Evolutionary conservation across 108 stramenopile species (phyloP).

Genomic region (Conticribra guillardii): DNA sequence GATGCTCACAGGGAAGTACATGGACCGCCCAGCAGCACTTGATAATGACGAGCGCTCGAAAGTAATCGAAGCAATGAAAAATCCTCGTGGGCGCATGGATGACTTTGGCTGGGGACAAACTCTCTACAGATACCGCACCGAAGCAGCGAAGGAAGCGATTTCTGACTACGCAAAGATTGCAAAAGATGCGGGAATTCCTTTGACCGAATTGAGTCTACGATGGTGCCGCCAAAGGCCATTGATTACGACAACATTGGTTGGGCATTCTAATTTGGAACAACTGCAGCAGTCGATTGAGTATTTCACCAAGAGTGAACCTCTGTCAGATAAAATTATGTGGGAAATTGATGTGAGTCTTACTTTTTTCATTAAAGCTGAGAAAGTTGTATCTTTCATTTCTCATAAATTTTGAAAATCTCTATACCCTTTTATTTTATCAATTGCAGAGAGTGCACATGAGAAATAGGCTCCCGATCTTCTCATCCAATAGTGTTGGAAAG

Average conservation of each 20-base stretch:
- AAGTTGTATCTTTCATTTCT: not conserved
- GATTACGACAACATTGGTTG: slow-evolving; percentile 89
- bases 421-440: not conserved
- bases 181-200: slow-evolving; percentile 65
- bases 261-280: slow-evolving; percentile 82
- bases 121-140: slow-evolving; percentile 81
- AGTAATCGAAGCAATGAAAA: slow-evolving; percentile 50
- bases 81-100: slow-evolving; percentile 88
- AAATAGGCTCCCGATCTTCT: slow-evolving; percentile 89
- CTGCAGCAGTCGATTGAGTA: slow-evolving; percentile 70
- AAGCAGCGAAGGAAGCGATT: slow-evolving; percentile 82
- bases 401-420: not conserved
- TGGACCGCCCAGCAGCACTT: slow-evolving; percentile 72
- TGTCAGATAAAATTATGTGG: slow-evolving; percentile 84
- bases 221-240: slow-evolving; percentile 80
- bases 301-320: slow-evolving; percentile 70
- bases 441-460: slow-evolving; percentile 75
- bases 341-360: slow-evolving; percentile 69
- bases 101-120: slow-evolving; percentile 86
- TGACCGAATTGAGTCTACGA: slow-evolving; percentile 82
- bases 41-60: slow-evolving; percentile 60
- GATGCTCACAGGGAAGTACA: slow-evolving; percentile 91
- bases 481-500: slow-evolving; percentile 69
- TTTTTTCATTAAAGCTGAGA: not conserved
- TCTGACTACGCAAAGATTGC: slow-evolving; percentile 79